Evolutionary conservation across 1,284 basidiomycete genomes (phyloP).

Genomic region (Chalciporus sp.): DNA sequence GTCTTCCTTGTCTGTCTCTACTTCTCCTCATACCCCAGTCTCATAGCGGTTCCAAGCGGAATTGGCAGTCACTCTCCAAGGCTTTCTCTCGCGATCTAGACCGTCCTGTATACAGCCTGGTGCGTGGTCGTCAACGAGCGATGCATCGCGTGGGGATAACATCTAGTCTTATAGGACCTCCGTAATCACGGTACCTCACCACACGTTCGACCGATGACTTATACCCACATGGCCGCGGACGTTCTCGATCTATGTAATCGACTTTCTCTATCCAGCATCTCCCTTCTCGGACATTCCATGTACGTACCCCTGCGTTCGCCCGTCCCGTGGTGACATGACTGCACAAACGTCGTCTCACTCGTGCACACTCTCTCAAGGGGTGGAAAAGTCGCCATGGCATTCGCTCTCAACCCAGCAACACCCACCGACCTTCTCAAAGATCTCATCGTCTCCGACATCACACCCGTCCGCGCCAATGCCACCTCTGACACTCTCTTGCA

Average conservation of each 20-base stretch:
- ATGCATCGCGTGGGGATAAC: background rate
- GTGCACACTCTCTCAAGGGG: slow-evolving; percentile 54
- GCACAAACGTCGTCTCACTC: slow-evolving; percentile 4
- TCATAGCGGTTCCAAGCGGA: slow-evolving; percentile 75
- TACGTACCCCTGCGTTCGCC: slow-evolving; percentile 36
- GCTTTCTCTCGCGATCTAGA: slow-evolving; percentile 59
- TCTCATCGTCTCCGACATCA: slow-evolving; percentile 82
- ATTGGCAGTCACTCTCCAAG: slow-evolving; percentile 75
- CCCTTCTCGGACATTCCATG: slow-evolving; percentile 87
- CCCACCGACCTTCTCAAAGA: slow-evolving; percentile 52
- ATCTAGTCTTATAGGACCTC: slow-evolving; percentile 59
- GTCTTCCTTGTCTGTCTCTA: slow-evolving; percentile 5
- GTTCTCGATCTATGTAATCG: slow-evolving; percentile 60
- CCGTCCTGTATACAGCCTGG: slow-evolving; percentile 74
- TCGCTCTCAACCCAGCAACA: slow-evolving; percentile 63
- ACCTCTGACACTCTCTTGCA: slow-evolving; percentile 71
- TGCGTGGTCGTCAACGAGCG: slow-evolving; percentile 34
- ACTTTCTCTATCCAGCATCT: slow-evolving; percentile 58
- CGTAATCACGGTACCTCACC: slow-evolving; percentile 85
- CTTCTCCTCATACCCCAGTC: background rate
- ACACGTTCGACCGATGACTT: slow-evolving; percentile 70
- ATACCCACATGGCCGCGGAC: slow-evolving; percentile 73
- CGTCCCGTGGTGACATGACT: background rate
- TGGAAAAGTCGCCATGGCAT: slow-evolving; percentile 83
- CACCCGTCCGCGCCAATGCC: slow-evolving; percentile 64